Percentiles rank a stretch among this genome's conserved stretches.
phyloP scores from a whole-genome alignment of 768 basidiomycete genomes.

The Tulasnella sp. region DNA sequence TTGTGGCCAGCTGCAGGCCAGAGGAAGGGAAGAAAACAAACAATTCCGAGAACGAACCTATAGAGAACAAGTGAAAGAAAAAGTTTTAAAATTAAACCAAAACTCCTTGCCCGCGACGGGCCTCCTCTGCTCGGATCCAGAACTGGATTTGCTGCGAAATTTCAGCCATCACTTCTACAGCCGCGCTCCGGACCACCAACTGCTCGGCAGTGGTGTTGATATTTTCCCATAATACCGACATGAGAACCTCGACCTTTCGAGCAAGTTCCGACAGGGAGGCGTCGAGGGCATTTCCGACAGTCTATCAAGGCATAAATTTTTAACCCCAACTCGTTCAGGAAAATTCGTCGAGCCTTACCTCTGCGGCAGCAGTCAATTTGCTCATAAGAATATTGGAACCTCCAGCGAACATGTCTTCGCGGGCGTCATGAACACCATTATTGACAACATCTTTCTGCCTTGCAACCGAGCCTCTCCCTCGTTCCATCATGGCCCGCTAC shows the following conservation, averaged over 20 bases:
- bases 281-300: constrained; percentile 49
- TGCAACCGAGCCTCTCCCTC: constrained; percentile 54
- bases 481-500: constrained; percentile 50
- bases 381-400: constrained; percentile 51
- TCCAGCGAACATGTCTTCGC: constrained; percentile 51
- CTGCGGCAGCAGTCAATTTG: constrained; percentile 45
- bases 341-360: constrained; percentile 31
- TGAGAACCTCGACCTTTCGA: constrained; percentile 54
- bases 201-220: constrained; percentile 9
- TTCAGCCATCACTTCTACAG: constrained; percentile 40
- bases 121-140: constrained; percentile 44
- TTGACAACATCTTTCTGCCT: constrained; percentile 59
- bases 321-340: not conserved
- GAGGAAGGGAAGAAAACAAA: not conserved
- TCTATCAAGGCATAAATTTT: not conserved
- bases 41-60: not conserved
- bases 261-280: constrained; percentile 49
- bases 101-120: constrained; percentile 28
- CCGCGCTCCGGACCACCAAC: constrained; percentile 45
- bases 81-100: not conserved
- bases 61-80: not conserved
- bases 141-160: constrained; percentile 40
- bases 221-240: constrained; percentile 60
- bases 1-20: too few species aligned
- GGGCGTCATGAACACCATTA: constrained; percentile 42